phyloP scores from a whole-genome alignment of 345 rosid genomes.

The Salix caprea region DNA sequence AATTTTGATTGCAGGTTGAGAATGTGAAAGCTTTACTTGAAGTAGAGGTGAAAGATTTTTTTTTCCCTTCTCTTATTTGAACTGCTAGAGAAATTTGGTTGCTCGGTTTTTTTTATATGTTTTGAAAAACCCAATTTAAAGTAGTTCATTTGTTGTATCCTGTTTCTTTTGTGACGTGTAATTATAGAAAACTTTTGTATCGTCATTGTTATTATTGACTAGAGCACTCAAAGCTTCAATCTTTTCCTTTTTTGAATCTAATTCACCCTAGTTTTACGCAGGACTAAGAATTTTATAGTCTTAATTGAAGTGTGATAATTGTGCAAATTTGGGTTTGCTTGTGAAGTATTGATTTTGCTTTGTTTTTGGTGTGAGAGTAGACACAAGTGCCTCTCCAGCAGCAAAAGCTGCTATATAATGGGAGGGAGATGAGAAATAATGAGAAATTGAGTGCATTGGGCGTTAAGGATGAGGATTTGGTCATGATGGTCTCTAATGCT shows the following conservation, averaged over 20 bases:
- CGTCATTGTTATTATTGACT: neutral
- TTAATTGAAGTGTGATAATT: neutral
- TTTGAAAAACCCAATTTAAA: neutral
- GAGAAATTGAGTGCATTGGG: conserved; percentile 85
- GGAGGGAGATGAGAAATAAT: conserved; percentile 67
- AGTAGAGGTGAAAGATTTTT: conserved; percentile 64
- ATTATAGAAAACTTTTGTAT: neutral
- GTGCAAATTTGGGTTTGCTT: neutral
- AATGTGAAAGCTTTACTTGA: conserved; percentile 95
- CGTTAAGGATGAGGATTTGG: conserved; percentile 80
- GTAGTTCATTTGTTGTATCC: neutral
- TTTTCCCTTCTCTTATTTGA: neutral
- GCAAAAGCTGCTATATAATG: conserved; percentile 83
- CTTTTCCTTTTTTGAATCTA: neutral
- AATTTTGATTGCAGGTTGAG: conserved; percentile 52
- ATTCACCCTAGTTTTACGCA: neutral
- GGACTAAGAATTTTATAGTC: neutral
- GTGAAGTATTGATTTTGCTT: neutral
- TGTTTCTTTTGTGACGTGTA: neutral
- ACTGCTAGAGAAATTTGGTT: neutral
- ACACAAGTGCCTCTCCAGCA: conserved; percentile 76
- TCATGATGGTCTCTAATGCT: conserved; percentile 76
- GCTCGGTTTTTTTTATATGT: neutral
- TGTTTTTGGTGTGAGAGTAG: conserved; percentile 38
- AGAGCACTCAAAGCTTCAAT: neutral